Percentiles rank a stretch among this genome's conserved stretches.
Conservation (phyloP, 2,329 filamentous ascomycete genomes). For the Thielaviopsis populi region DNA sequence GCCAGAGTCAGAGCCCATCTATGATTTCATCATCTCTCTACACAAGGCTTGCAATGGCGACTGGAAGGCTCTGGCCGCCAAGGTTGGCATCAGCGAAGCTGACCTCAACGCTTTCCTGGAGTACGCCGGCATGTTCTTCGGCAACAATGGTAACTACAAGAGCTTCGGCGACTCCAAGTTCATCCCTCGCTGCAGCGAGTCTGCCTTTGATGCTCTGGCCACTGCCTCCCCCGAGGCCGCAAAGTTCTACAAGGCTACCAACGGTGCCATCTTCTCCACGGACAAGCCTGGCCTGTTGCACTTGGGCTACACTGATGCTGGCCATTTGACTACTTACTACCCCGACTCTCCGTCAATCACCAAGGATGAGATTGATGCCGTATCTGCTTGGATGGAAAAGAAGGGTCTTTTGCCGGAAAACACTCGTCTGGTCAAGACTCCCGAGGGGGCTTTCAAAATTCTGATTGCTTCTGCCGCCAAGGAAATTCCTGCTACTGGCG, state of each 20-base stretch:
- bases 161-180: constrained; percentile 78
- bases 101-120: constrained; percentile 56
- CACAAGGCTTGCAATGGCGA: constrained; percentile 52
- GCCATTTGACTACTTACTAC: constrained; percentile 72
- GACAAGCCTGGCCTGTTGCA: constrained; percentile 52
- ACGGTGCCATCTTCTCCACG: constrained; percentile 57
- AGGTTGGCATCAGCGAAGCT: constrained; percentile 47
- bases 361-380: constrained; percentile 55
- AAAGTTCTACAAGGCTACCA: constrained; percentile 50
- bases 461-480: constrained; percentile 56
- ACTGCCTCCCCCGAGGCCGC: constrained; percentile 44
- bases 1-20: constrained; percentile 67
- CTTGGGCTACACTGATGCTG: constrained; percentile 57
- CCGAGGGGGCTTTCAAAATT: constrained; percentile 51
- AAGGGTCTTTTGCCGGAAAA: constrained; percentile 62
- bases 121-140: constrained; percentile 64
- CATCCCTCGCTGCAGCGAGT: constrained; percentile 53
- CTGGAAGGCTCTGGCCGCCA: constrained; percentile 51
- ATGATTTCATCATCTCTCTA: constrained; percentile 62
- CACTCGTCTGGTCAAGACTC: constrained; percentile 54
- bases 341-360: constrained; percentile 61
- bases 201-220: constrained; percentile 49
- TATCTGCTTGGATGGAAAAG: constrained; percentile 58
- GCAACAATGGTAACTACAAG: constrained; percentile 75
- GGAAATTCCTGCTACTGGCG: constrained; percentile 43